Conservation (phyloP, 192 early-diverging fungal genomes). For the Backusella circina region DNA sequence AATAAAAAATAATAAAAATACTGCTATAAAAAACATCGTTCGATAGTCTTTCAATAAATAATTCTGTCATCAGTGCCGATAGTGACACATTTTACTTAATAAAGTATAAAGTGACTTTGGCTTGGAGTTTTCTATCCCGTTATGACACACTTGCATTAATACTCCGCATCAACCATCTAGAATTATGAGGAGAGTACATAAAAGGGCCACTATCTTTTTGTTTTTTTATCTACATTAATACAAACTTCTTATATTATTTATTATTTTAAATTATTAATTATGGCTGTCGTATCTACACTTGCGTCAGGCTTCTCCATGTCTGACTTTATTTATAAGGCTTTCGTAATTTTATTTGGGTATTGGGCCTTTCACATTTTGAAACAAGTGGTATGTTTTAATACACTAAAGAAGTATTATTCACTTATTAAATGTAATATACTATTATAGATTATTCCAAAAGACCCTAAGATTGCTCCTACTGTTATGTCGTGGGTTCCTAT, state of each 20-base stretch:
- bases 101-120: neutral
- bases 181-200: neutral
- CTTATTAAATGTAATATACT: neutral
- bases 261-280: neutral
- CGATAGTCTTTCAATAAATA: neutral
- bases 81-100: slow-evolving; percentile 1
- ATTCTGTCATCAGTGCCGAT: neutral
- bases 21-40: neutral
- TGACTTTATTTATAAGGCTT: slow-evolving; percentile 14
- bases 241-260: neutral
- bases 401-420: neutral
- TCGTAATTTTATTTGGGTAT: slow-evolving; percentile 7
- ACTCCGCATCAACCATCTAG: neutral
- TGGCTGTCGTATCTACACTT: slow-evolving; percentile 14
- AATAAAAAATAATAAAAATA: neutral
- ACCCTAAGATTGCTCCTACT: slow-evolving; percentile 60
- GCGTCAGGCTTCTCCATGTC: neutral
- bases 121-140: neutral
- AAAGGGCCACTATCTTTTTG: neutral
- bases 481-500: slow-evolving; percentile 81
- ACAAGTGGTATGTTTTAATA: slow-evolving; percentile 13
- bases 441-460: slow-evolving; percentile 6
- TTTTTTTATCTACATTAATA: neutral
- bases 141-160: neutral
- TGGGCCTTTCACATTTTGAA: slow-evolving; percentile 27